Evolutionary conservation across 2,329 filamentous ascomycete genomes (phyloP), one percentile per base, ranked within the genome.

Genomic region (Beauveria australis): DNA sequence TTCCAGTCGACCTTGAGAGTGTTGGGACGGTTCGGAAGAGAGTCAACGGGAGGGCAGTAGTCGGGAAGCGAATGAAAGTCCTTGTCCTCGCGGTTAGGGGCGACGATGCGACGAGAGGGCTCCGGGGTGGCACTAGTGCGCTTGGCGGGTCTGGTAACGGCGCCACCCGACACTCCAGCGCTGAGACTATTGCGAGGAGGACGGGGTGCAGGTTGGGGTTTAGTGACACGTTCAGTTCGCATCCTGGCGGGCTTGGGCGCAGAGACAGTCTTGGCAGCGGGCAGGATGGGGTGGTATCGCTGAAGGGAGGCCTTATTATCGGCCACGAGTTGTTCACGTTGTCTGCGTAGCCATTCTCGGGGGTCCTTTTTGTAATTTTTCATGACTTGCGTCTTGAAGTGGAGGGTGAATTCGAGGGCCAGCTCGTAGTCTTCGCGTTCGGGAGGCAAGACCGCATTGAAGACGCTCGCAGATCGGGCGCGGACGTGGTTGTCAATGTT

Each of bases 1-100:
- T 92, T 94, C 90, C 91, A 95, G 64, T 95, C 91, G 28, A 90
- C 87, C 78, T 92, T 93, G 66, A 94, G 81, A 47, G 81, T 84
- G 72, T 90, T 91, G 56, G 81, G 76, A 67, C 86, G 86, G 65
- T 77, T 76, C 8, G 86, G 84, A 4, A 94, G 81, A 2, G 87
- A 86, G 60, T 78, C 75, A 47, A 86, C 69, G 0, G 89, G 85
- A 49, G 91, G 91, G 56, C 86, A 91, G 71, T 82, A 89, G 72
- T 96, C 85, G 6, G 82, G 81, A 37, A 95, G 79, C 3, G 84
- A 78, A 51, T 81, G 78, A 73, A 90, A 96, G 72, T 95, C 88
- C 70, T 89, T 91, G 71, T 96, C 91, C 71, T 94, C 91, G 40
- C 89, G 82, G 67, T 87, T 92, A 19, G 85, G 83, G 28, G 85